Evolutionary conservation across 2,329 filamentous ascomycete genomes (phyloP), one percentile per base, ranked within the genome.

Genomic region (Colletotrichum tanaceti): DNA sequence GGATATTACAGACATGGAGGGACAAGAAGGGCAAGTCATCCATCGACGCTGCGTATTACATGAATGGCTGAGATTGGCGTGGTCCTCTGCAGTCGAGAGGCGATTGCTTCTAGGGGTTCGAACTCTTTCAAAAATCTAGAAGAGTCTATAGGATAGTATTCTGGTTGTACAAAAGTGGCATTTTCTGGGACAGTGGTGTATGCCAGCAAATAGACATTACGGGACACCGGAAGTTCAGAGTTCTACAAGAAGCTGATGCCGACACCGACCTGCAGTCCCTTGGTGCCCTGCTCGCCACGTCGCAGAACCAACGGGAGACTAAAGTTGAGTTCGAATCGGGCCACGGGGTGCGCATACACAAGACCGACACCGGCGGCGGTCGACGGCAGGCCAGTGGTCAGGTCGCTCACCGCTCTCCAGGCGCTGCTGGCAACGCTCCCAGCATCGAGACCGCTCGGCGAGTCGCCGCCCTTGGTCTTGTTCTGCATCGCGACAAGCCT

Each of bases 311-410:
- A 79, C 1, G 96, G 96, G 73, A 99, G 79, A 74, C 92, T 94
- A 78, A 99, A 97, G 80, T 99, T 99, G 73, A 99, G 84, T 83
- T 99, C 96, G 72, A 99, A 98, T 64, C 96, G 85, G 13, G 96
- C 96, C 22, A 95, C 91, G 0, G 94, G 94, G 76, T 98, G 95
- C 4, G 94, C 96, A 77, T 99, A 99, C 1, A 99, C 94, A 24
- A 99, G 82, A 0, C 96, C 96, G 14, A 98, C 81, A 32, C 96
- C 96, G 1, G 93, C 95, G 2, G 95, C 91, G 41, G 94, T 84
- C 77, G 93, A 98, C 0, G 96, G 96, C 35, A 94, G 79, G 4
- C 93, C 93, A 61, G 90, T 91, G 22, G 86, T 83, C 18, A 98
- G 81, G 70, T 95, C 91, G 5, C 83, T 84, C 14, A 97, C 76